These are phyloP conservation scores for Pseudogymnoascus sp. DNA, from an alignment of 2,329 filamentous ascomycete species.

Conservation along the genomic window DNA sequence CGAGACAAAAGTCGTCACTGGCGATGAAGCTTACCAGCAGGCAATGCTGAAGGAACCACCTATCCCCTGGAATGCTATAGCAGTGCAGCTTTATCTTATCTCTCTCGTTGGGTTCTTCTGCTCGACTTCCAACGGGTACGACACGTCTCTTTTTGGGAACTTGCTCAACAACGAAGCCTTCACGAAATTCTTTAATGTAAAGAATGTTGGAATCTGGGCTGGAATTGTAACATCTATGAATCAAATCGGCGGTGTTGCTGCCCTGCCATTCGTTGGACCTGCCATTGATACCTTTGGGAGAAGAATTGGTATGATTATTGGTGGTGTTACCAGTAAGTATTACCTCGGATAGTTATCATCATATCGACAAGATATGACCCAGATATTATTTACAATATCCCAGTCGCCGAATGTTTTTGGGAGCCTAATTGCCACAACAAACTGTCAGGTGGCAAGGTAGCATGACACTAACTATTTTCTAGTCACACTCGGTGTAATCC, in stretches of 20 bases:
- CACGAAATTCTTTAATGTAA: constrained; percentile 33
- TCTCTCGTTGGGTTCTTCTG: constrained; percentile 43
- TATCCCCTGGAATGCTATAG: constrained; percentile 32
- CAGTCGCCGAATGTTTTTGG: background rate
- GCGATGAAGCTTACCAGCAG: constrained; percentile 47
- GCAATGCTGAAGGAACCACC: constrained; percentile 47
- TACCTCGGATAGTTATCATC: background rate
- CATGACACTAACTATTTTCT: constrained; percentile 25
- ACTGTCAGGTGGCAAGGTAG: constrained; percentile 36
- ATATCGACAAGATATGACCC: background rate
- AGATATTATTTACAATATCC: background rate
- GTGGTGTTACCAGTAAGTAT: constrained; percentile 33
- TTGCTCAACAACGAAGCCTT: constrained; percentile 37
- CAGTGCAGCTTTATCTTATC: constrained; percentile 37
- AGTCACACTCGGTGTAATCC: constrained; percentile 35
- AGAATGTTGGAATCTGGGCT: constrained; percentile 40
- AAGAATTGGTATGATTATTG: constrained; percentile 40
- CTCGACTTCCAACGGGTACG: constrained; percentile 46
- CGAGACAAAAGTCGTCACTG: constrained; percentile 36
- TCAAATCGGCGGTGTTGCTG: constrained; percentile 42
- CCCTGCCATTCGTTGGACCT: constrained; percentile 41
- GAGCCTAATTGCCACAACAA: constrained; percentile 32
- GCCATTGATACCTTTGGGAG: constrained; percentile 41
- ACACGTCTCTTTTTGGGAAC: constrained; percentile 44
- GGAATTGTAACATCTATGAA: constrained; percentile 46